Conservation (phyloP, 2,329 filamentous ascomycete genomes). For the Pyricularia sp. region DNA sequence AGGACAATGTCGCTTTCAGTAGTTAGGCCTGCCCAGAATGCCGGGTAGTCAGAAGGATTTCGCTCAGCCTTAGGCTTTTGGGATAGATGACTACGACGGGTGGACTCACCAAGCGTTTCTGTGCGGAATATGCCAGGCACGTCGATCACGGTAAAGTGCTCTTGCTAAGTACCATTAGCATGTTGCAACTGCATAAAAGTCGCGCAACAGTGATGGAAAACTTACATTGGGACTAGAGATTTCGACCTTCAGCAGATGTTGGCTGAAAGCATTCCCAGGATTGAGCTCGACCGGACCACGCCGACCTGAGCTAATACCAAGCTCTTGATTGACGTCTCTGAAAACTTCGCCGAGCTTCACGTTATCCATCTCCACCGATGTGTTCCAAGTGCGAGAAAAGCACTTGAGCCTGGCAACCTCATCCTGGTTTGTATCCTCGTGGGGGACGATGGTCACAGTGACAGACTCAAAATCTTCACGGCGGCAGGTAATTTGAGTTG, state of each 20-base stretch:
- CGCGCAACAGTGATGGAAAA: neutral
- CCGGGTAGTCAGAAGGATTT: neutral
- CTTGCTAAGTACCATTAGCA: slow-evolving; percentile 16
- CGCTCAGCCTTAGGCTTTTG: neutral
- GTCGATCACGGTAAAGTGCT: slow-evolving; percentile 43
- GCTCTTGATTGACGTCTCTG: neutral
- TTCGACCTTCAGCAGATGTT: slow-evolving; percentile 34
- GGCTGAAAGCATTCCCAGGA: slow-evolving; percentile 26
- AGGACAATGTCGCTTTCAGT: slow-evolving; percentile 33
- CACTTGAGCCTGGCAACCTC: slow-evolving; percentile 10
- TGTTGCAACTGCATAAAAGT: neutral
- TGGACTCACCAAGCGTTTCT: slow-evolving; percentile 21
- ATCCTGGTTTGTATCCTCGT: slow-evolving; percentile 5
- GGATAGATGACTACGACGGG: neutral
- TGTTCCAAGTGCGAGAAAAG: slow-evolving; percentile 4
- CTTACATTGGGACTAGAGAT: slow-evolving; percentile 31
- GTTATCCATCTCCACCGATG: neutral
- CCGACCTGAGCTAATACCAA: neutral
- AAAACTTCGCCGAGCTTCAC: neutral
- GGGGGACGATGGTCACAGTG: slow-evolving; percentile 32
- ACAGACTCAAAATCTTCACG: slow-evolving; percentile 24
- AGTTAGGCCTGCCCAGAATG: slow-evolving; percentile 22
- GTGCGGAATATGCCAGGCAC: slow-evolving; percentile 41
- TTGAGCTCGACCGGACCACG: neutral
- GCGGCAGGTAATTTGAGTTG: slow-evolving; percentile 34